Evolutionary conservation across 2,329 filamentous ascomycete species (phyloP).

Genomic region (Clonostachys rosea): DNA sequence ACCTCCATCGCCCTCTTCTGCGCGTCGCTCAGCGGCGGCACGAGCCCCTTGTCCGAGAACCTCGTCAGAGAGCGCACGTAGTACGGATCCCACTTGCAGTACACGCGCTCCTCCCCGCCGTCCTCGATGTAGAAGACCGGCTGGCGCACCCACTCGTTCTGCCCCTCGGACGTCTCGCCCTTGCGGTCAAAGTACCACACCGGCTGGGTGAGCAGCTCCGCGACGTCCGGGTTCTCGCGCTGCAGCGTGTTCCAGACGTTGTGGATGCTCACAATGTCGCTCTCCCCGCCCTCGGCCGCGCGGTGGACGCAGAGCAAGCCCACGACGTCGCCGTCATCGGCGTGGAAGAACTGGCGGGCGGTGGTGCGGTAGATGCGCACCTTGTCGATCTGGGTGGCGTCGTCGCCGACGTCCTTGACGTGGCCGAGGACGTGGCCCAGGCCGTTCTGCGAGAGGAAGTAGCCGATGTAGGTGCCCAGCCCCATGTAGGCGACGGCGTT

Average conservation of each 20-base stretch:
- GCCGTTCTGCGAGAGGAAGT: constrained; percentile 83
- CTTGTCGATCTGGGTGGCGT: constrained; percentile 74
- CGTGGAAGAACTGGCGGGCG: constrained; percentile 52
- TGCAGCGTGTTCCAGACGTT: constrained; percentile 78
- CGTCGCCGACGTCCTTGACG: constrained; percentile 84
- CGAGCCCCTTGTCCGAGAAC: constrained; percentile 63
- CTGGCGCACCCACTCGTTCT: constrained; percentile 70
- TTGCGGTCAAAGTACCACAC: constrained; percentile 93
- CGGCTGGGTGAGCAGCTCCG: constrained; percentile 67
- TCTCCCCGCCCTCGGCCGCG: constrained; percentile 76
- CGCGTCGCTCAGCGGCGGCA: constrained; percentile 41
- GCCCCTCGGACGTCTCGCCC: constrained; percentile 69
- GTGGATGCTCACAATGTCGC: constrained; percentile 73
- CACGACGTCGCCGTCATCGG: constrained; percentile 78
- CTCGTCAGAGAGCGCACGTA: constrained; percentile 72
- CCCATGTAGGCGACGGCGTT: constrained; percentile 89
- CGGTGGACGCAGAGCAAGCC: constrained; percentile 76
- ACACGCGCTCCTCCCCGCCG: constrained; percentile 54
- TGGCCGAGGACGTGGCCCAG: constrained; percentile 82
- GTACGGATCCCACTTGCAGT: constrained; percentile 85
- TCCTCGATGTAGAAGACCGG: constrained; percentile 74
- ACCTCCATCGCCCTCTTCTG: constrained; percentile 59
- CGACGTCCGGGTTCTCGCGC: constrained; percentile 72
- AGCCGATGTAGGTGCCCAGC: constrained; percentile 77
- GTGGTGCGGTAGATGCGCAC: constrained; percentile 90